Percentiles rank a stretch among this genome's conserved stretches.
phyloP scores from a whole-genome alignment of 257 asterid genomes.

The Lantana camara region DNA sequence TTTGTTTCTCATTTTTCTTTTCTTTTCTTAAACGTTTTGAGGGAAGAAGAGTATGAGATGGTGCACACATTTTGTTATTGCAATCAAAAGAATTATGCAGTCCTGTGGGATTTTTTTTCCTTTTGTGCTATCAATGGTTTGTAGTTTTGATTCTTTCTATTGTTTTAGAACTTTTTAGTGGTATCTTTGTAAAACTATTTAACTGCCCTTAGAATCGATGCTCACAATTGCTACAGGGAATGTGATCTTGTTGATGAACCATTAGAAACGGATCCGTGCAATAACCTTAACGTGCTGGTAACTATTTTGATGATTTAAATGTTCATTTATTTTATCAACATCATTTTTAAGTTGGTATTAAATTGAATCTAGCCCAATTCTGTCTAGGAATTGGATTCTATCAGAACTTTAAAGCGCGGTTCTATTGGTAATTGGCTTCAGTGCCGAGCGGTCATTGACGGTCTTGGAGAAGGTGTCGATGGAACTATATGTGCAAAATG shows the following conservation, averaged over 20 bases:
- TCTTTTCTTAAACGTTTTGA: background rate
- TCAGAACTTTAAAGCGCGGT: slow-evolving; percentile 36
- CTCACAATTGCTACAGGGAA: slow-evolving; percentile 53
- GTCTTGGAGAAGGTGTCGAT: slow-evolving; percentile 57
- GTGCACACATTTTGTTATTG: too few species aligned
- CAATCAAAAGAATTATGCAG: too few species aligned
- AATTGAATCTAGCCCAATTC: slow-evolving; percentile 25
- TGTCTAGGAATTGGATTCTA: slow-evolving; percentile 44
- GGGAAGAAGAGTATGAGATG: slow-evolving; percentile 13
- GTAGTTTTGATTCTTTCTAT: slow-evolving; percentile 14
- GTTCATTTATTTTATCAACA: slow-evolving; percentile 20
- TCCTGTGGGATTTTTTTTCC: too few species aligned
- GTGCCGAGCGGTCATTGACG: slow-evolving; percentile 63
- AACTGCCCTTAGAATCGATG: slow-evolving; percentile 28
- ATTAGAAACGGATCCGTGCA: slow-evolving; percentile 40
- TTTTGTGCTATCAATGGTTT: slow-evolving; percentile 18
- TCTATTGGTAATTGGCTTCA: slow-evolving; percentile 90
- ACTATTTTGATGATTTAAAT: slow-evolving; percentile 29
- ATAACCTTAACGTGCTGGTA: slow-evolving; percentile 49
- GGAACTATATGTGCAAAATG: slow-evolving; percentile 81
- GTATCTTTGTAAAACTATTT: slow-evolving; percentile 7
- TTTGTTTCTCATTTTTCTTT: background rate
- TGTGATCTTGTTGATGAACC: slow-evolving; percentile 49
- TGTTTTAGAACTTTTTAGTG: slow-evolving; percentile 1
- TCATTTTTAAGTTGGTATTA: slow-evolving; percentile 21